Evolutionary conservation across 2,329 filamentous ascomycete genomes (phyloP).

Genomic region (Aspergillus sp.): DNA sequence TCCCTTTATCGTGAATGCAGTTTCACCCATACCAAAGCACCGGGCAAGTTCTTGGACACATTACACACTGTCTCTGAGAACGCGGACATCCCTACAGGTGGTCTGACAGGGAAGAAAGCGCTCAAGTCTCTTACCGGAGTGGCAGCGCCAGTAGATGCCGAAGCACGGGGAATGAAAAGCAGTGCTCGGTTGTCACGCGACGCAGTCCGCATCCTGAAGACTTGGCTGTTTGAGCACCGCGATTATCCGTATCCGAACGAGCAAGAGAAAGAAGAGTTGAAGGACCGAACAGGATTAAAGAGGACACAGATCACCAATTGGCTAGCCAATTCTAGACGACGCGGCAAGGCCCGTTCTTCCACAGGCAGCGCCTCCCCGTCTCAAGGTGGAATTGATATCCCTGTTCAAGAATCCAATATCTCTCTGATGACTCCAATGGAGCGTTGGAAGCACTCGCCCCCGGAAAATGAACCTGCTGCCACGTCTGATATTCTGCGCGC

Average conservation of each 20-base stretch:
- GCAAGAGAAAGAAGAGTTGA: slow-evolving; percentile 72
- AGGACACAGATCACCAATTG: slow-evolving; percentile 83
- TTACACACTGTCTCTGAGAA: slow-evolving; percentile 39
- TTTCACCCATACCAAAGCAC: slow-evolving; percentile 36
- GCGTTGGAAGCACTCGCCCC: slow-evolving; percentile 61
- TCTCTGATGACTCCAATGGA: slow-evolving; percentile 56
- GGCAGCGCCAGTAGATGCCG: slow-evolving; percentile 27
- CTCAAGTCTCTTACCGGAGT: slow-evolving; percentile 35
- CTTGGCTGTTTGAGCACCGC: slow-evolving; percentile 72
- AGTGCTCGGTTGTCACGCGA: slow-evolving; percentile 71
- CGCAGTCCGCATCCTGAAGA: slow-evolving; percentile 70
- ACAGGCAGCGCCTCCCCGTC: slow-evolving; percentile 63
- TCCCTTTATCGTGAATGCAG: slow-evolving; percentile 42
- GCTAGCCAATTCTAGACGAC: slow-evolving; percentile 79
- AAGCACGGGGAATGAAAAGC: slow-evolving; percentile 49
- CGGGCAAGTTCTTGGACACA: slow-evolving; percentile 36
- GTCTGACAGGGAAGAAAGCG: slow-evolving; percentile 32
- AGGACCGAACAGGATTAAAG: slow-evolving; percentile 69
- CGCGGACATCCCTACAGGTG: slow-evolving; percentile 29
- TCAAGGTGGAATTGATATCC: slow-evolving; percentile 65
- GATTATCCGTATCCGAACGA: slow-evolving; percentile 83
- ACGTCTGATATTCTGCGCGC: slow-evolving; percentile 57
- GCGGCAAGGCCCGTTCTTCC: slow-evolving; percentile 62
- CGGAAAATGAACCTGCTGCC: slow-evolving; percentile 60
- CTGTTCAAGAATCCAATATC: slow-evolving; percentile 46